phyloP scores from a whole-genome alignment of 148 eudicot genomes.

The Rhododendron williamsianum region DNA sequence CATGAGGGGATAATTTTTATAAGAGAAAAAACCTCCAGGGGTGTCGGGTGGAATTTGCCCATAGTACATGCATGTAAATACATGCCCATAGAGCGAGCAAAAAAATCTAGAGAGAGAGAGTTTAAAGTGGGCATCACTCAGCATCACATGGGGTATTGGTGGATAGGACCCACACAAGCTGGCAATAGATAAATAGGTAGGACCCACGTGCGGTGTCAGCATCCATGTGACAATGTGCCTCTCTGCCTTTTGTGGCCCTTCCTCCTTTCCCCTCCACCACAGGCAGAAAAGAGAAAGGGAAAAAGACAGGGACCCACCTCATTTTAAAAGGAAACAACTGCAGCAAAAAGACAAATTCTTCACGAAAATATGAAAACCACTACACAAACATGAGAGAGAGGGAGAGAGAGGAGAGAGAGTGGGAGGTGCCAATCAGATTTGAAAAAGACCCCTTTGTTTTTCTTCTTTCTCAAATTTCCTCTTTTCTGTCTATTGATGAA shows the following conservation, averaged over 20 bases:
- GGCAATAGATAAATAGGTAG: conserved; percentile 19
- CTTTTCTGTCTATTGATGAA: conserved; percentile 5
- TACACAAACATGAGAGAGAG: not conserved
- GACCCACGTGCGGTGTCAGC: conserved; percentile 21
- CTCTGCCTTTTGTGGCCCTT: conserved; percentile 17
- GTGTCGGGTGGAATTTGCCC: not conserved
- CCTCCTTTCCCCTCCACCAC: conserved; percentile 7
- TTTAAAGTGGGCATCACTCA: not conserved
- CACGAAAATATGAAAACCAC: not conserved
- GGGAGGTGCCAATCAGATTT: not conserved
- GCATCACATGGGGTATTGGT: conserved; percentile 24
- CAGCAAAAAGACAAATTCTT: conserved; percentile 14
- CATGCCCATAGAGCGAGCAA: not conserved
- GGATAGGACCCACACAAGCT: conserved; percentile 12
- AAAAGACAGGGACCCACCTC: not conserved
- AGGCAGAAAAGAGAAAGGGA: not conserved
- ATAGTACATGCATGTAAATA: too few species aligned
- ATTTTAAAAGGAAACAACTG: conserved; percentile 8
- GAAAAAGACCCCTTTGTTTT: not conserved
- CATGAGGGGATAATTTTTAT: not conserved
- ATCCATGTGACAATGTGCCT: conserved; percentile 22
- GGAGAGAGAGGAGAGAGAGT: not conserved
- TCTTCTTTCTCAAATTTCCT: not conserved
- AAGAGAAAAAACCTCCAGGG: not conserved
- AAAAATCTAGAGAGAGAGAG: not conserved